Conservation (phyloP, 768 basidiomycete species). For the Mycena galericulata region DNA sequence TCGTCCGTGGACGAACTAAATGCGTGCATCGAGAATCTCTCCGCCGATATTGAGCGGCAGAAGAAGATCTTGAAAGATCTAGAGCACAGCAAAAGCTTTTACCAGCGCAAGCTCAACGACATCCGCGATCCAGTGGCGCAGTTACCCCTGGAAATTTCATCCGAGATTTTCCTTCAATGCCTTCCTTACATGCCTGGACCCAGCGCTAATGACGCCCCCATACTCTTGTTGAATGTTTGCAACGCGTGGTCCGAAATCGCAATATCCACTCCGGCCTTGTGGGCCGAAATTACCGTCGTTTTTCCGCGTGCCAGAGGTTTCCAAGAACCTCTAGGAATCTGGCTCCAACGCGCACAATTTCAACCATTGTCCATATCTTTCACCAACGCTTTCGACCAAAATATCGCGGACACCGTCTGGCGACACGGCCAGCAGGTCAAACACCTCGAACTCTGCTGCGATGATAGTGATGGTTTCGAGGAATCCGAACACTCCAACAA, state of each 20-base stretch:
- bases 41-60: too few relatives aligned
- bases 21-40: too few relatives aligned
- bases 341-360: conserved; percentile 1
- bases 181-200: background rate
- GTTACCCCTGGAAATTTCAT: background rate
- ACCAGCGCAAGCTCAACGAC: too few relatives aligned
- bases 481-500: too few relatives aligned
- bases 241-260: conserved; percentile 1
- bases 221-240: background rate
- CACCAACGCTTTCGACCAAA: background rate
- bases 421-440: too few relatives aligned
- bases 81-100: too few relatives aligned
- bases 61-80: too few relatives aligned
- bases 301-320: background rate
- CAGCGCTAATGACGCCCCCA: background rate
- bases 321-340: background rate
- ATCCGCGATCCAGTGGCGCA: too few relatives aligned
- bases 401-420: background rate
- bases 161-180: conserved; percentile 5
- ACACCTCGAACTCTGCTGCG: too few relatives aligned
- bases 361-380: background rate
- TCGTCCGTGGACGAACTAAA: too few relatives aligned
- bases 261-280: background rate
- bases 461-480: too few relatives aligned
- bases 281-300: background rate